Base-by-base conservation (phyloP, 106 monocot species). In the Gastrodia elata region DNA sequence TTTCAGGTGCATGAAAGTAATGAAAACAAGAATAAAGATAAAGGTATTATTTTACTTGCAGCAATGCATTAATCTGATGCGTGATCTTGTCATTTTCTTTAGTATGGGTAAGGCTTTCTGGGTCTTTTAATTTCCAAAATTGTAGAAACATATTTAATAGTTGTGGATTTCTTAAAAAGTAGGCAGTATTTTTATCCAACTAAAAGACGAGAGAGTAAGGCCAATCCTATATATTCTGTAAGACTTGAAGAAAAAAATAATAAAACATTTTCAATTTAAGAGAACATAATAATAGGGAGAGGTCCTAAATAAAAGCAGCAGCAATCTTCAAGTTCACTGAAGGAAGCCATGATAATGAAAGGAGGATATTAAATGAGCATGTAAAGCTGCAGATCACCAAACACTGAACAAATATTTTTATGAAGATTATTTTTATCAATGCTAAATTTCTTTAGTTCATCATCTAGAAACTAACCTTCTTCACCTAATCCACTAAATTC, bases 381-480 rank as follows among this genome's bases (percentile, higher is more conserved):
- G 64, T 13, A 65, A 65, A 16, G 64, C 33, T 34, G 64, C 30
- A 65, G 64, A 65, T 65, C 30, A 65, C 64, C 30, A 65, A 65
- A 34, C 10, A 27, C 64, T 16, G 26, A 57, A 5, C 57, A 57
- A 22, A 57, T 57, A 6, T 57, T 57, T 57, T 57, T 0, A 4
- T 5, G 44, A 7, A 14, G 5, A 57, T 24, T 57, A 3, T 57
- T 57, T 26, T 24, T 57, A 25, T 24, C 4, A 25, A 57, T 25
- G 57, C 0, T 64, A 14, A 64, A 64, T 11, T 64, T 64, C 9
- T 33, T 14, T 64, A 13, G 15, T 33, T 14, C 33, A 34, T 13
- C 32, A 67, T 33, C 27, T n/a, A 33, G 4, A 27, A 2, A 7
- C 28, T 36, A 13, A 35, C 10, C 18, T 6, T 67, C 30, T 36